These are phyloP conservation scores for Chenopodium album DNA, from an alignment of 148 eudicot genomes.

Conservation along the genomic window DNA sequence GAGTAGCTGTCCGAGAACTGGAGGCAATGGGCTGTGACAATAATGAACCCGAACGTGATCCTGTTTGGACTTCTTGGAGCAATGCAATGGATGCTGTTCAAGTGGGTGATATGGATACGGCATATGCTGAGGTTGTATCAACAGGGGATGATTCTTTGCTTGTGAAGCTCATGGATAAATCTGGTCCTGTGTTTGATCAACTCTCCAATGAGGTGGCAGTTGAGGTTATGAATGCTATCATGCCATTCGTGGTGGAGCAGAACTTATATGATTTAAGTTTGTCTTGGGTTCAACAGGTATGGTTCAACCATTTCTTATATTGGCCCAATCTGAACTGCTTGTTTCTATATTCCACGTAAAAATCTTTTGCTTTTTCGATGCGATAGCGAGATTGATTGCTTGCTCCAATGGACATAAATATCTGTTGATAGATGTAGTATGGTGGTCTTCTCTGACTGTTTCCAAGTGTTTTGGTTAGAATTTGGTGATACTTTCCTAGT, in stretches of 20 bases:
- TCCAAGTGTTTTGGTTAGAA: neutral
- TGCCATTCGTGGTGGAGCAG: slow-evolving; percentile 74
- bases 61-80: slow-evolving; percentile 86
- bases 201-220: slow-evolving; percentile 77
- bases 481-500: neutral
- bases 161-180: slow-evolving; percentile 83
- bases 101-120: slow-evolving; percentile 81
- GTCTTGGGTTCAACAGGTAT: slow-evolving; percentile 97
- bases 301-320: neutral
- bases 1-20: slow-evolving; percentile 74
- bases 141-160: slow-evolving; percentile 84
- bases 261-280: slow-evolving; percentile 69
- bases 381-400: neutral
- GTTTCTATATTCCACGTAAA: neutral
- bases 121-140: slow-evolving; percentile 84
- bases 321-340: neutral
- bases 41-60: slow-evolving; percentile 63
- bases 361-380: neutral
- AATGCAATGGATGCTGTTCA: slow-evolving; percentile 96
- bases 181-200: slow-evolving; percentile 91
- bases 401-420: neutral
- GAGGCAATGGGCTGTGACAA: slow-evolving; percentile 64
- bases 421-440: neutral
- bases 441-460: neutral
- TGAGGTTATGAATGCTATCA: slow-evolving; percentile 72